Evolutionary conservation across 2,329 filamentous ascomycete genomes (phyloP), one percentile per base, ranked within the genome.

Genomic region (Fusarium compactum): DNA sequence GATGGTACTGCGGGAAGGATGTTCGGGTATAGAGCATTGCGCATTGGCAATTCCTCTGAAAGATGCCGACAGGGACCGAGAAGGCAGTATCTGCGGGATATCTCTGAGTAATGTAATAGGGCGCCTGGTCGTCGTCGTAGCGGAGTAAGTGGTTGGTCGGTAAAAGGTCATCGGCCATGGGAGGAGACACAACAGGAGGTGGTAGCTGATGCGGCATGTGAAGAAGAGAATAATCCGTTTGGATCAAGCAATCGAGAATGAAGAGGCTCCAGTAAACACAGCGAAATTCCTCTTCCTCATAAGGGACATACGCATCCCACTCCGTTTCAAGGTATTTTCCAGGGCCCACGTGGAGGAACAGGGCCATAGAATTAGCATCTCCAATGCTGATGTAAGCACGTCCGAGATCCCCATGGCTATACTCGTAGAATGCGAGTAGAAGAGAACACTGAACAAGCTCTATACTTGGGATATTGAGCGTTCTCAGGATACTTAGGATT

Each of bases 251-350:
- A 60, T 84, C 82, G 18, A 83, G 72, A 16, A 84, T 80, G 56
- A 84, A 80, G 27, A 83, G 72, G 2, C 78, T 79, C 82, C 82
- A 84, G 76, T 82, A 84, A 20, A 83, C 68, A 30, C 80, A 78
- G 41, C 81, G 77, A 6, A 74, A 74, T 64, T 83, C 80, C 57
- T 84, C 80, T 11, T 82, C 80, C 45, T 78, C 76, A 9, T 71
- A 74, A 5, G 69, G 60, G 1, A 78, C 67, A 2, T 69, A 65
- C 3, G 62, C 47, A 16, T 76, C 74, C 56, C 74, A 74, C 20
- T 78, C 70, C 14, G 68, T 73, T 7, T 76, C 74, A 9, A 75
- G 61, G 27, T 78, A 76, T 54, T 80, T 78, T 1, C 80, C 80
- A 0, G 82, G 81, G 15, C 69, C 73, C 18, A 84, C 76, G 6